These are phyloP conservation scores for Aspergillus panamensis DNA, from an alignment of 495 filamentous ascomycete genomes.

Conservation along the genomic window DNA sequence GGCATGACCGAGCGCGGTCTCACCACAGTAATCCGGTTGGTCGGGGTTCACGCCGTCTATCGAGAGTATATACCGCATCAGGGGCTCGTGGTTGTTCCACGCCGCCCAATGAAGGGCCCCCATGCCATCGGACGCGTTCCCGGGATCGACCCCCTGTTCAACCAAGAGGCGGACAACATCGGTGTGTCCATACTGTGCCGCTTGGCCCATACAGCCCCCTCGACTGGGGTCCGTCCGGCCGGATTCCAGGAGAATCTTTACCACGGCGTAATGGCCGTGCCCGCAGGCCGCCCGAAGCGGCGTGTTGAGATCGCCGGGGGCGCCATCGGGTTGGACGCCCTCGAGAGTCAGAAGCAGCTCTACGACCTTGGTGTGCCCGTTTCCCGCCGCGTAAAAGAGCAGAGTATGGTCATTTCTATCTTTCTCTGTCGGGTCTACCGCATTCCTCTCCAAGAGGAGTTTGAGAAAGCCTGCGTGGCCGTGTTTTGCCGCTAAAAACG, in stretches of 20 bases:
- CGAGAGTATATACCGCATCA: not conserved
- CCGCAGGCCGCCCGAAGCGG: not conserved
- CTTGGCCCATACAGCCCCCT: not conserved
- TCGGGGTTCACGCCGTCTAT: not conserved
- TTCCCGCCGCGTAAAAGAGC: not conserved
- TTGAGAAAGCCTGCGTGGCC: not conserved
- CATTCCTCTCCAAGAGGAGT: not conserved
- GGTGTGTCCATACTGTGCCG: not conserved
- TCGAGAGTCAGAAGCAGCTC: not conserved
- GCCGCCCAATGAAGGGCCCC: not conserved
- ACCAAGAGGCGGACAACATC: not conserved
- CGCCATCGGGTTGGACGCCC: not conserved
- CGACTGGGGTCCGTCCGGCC: not conserved
- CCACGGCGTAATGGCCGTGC: not conserved
- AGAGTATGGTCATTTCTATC: not conserved
- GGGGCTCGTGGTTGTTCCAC: not conserved
- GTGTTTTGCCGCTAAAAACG: not conserved
- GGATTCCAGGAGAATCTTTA: not conserved
- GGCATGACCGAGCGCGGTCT: not conserved
- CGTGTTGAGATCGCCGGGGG: not conserved
- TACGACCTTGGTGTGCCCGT: not conserved
- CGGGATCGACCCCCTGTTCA: not conserved
- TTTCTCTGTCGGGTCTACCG: not conserved
- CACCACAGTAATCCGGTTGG: not conserved
- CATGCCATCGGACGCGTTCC: not conserved